phyloP scores from a whole-genome alignment of 2,329 filamentous ascomycete species.

The Tolypocladium ophioglossoides region DNA sequence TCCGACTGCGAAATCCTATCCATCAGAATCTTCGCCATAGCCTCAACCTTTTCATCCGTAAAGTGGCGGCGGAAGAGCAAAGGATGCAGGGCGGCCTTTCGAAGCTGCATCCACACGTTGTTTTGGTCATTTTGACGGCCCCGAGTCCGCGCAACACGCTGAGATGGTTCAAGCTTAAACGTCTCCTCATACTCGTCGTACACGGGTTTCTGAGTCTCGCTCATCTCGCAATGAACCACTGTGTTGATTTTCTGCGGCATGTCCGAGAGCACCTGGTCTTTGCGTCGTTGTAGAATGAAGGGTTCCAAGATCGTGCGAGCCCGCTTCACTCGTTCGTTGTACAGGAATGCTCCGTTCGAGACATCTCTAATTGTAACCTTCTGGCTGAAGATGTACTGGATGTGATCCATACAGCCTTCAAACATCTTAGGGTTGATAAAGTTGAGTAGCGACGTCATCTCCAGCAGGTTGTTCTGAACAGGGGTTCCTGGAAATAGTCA shows the following conservation, averaged over 20 bases:
- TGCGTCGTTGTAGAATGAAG: slow-evolving; percentile 89
- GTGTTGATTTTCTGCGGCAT: slow-evolving; percentile 70
- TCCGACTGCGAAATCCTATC: slow-evolving; percentile 51
- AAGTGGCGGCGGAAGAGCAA: slow-evolving; percentile 79
- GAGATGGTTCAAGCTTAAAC: slow-evolving; percentile 50
- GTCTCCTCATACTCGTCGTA: slow-evolving; percentile 58
- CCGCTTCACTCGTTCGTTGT: slow-evolving; percentile 73
- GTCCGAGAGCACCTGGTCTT: slow-evolving; percentile 79
- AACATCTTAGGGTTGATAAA: slow-evolving; percentile 90
- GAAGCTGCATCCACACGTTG: slow-evolving; percentile 79
- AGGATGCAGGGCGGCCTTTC: slow-evolving; percentile 86
- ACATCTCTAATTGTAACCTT: slow-evolving; percentile 77
- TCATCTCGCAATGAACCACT: slow-evolving; percentile 75
- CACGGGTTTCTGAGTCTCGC: slow-evolving; percentile 57
- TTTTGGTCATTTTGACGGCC: slow-evolving; percentile 44
- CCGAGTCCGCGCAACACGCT: slow-evolving; percentile 36
- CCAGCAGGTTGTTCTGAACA: slow-evolving; percentile 86
- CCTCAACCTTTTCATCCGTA: slow-evolving; percentile 58
- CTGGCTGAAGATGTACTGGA: slow-evolving; percentile 84
- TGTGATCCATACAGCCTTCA: slow-evolving; percentile 60
- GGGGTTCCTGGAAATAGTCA: slow-evolving; percentile 63
- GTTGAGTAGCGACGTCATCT: slow-evolving; percentile 81
- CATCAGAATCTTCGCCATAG: slow-evolving; percentile 70
- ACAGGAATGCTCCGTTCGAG: slow-evolving; percentile 72
- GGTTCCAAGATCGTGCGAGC: slow-evolving; percentile 89